A percentile compares a stretch with the other conserved stretches of the same genome.
phyloP scores from a whole-genome alignment of 202 grass and related monocot species.

The Schoenoplectus triqueter region DNA sequence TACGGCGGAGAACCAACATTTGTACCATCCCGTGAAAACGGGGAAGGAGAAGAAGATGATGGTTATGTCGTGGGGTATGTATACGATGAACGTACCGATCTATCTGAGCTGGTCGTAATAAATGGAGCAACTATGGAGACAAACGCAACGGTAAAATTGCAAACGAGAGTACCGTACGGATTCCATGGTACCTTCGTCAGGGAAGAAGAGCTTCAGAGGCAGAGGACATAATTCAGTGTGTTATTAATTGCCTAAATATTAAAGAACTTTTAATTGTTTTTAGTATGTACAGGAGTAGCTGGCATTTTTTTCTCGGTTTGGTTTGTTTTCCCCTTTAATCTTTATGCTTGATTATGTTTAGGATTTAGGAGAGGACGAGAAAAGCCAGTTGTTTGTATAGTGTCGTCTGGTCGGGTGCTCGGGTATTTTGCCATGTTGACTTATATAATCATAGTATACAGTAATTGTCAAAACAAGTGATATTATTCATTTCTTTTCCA shows the following conservation, averaged over 20 bases:
- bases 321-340: not conserved
- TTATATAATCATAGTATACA: not conserved
- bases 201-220: conserved; percentile 37
- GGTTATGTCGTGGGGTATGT: conserved; percentile 56
- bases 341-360: conserved; percentile 35
- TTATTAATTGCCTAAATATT: not conserved
- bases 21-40: not conserved
- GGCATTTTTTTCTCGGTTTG: not conserved
- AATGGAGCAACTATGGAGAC: conserved; percentile 50
- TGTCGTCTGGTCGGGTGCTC: conserved; percentile 13
- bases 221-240: conserved; percentile 22
- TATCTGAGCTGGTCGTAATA: conserved; percentile 48
- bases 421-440: not conserved
- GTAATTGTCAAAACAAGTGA: not conserved
- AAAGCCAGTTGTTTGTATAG: conserved; percentile 17
- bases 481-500: too few relatives aligned
- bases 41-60: conserved; percentile 29
- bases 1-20: conserved; percentile 55
- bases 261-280: not conserved
- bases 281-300: conserved; percentile 11
- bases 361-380: not conserved
- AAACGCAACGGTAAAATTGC: conserved; percentile 44
- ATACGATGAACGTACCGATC: conserved; percentile 35
- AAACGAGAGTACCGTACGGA: conserved; percentile 55
- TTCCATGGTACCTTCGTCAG: conserved; percentile 62